Base-by-base conservation (phyloP, 441 rosid genomes). In the Aquilaria agallochum region DNA sequence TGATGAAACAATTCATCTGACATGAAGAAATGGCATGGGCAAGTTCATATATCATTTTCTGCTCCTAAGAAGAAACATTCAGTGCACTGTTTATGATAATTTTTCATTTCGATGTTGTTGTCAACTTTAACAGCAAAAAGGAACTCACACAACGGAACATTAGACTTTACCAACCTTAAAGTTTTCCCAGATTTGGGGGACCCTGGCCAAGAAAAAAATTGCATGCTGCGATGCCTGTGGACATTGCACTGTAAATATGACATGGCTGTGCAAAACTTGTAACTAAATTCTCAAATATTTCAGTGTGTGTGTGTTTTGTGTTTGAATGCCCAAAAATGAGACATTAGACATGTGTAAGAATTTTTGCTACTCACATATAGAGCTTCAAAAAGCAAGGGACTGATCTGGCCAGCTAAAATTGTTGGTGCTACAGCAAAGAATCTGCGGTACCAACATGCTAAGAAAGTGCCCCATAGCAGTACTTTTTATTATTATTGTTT, bases 181-280 rank as follows among this genome's bases (percentile, higher is more conserved):
- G 77, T 90, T 91, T 72, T 78, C 68, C 98, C 90, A 91, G 72
- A 94, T 94, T 68, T 89, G 98, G 40, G 98, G 98, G 55, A 94
- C 86, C 77, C 91, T 80, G 50, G 96, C 95, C 76, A 72, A 81
- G 74, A 90, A 89, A 74, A 90, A 94, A 31, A 91, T 81, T 12
- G 90, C 97, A 81, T 94, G 98, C 67, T 94, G 97, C 50, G 94
- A 94, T 40, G 92, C 94, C 98, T 93, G 89, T 68, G 56, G 69
- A 48, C 42, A 53, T 57, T 58, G 50, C 31, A 52, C 40, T 10
- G 62, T n/a, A 74, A 13, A 34, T 8, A 61, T 14, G 53, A n/a
- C 54, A 63, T 50, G 62, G 32, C 34, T 53, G 20, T 44, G 40
- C 44, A 54, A 48, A 58, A 64, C 33, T 53, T 47, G 56, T 11